Percentiles rank a stretch among this genome's conserved stretches.
Evolutionary conservation across 768 basidiomycete species (phyloP).

Genomic region (Kockovaella imperatae): DNA sequence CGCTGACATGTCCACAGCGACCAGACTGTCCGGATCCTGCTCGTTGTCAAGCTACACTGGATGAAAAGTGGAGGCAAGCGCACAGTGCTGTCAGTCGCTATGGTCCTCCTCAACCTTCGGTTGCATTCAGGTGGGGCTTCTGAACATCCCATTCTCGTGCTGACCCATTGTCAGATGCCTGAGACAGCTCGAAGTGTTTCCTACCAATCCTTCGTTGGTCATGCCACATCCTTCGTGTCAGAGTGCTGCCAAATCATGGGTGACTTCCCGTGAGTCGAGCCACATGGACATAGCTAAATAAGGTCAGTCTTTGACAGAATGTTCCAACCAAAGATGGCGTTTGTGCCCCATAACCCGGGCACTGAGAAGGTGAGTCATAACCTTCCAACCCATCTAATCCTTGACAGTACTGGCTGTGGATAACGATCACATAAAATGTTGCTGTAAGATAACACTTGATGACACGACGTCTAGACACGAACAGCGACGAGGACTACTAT

Average conservation of each 20-base stretch:
- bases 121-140: slow-evolving; percentile 25
- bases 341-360: slow-evolving; percentile 15
- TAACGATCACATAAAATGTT: too few relatives aligned
- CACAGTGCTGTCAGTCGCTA: slow-evolving; percentile 81
- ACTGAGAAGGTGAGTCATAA: slow-evolving; percentile 32
- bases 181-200: slow-evolving; percentile 65
- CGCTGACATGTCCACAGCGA: slow-evolving; percentile 51
- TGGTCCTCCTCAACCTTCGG: slow-evolving; percentile 48
- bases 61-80: slow-evolving; percentile 89
- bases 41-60: slow-evolving; percentile 70
- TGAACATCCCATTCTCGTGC: slow-evolving; percentile 47
- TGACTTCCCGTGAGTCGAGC: slow-evolving; percentile 63
- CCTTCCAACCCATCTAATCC: background rate
- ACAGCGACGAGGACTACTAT: too few relatives aligned
- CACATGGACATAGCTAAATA: background rate
- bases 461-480: too few relatives aligned
- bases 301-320: slow-evolving; percentile 35
- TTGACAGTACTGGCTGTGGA: slow-evolving; percentile 14
- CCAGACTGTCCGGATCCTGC: slow-evolving; percentile 71
- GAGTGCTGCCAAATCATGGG: slow-evolving; percentile 78
- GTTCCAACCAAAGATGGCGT: slow-evolving; percentile 30
- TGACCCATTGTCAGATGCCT: slow-evolving; percentile 67
- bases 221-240: slow-evolving; percentile 84
- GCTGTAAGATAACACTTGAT: too few relatives aligned
- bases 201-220: slow-evolving; percentile 76